Evolutionary conservation across 2,329 filamentous ascomycete genomes (phyloP).

Genomic region (Ophiostoma ips): DNA sequence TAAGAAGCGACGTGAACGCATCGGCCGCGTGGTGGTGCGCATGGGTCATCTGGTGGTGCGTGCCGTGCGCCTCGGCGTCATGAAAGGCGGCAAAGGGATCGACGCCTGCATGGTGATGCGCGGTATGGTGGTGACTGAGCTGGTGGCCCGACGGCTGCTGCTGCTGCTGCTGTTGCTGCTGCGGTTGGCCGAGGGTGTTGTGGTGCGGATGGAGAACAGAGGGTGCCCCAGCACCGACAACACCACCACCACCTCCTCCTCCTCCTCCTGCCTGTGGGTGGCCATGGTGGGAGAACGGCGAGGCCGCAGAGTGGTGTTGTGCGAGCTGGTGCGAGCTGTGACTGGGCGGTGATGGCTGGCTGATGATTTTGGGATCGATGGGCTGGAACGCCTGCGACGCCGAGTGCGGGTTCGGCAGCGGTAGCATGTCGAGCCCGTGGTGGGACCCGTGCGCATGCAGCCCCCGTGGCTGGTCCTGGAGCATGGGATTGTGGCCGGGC

Average conservation of each 20-base stretch:
- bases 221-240: background rate
- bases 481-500: slow-evolving; percentile 18
- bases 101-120: slow-evolving; percentile 12
- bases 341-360: slow-evolving; percentile 22
- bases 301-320: background rate
- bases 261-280: background rate
- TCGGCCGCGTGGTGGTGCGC: slow-evolving; percentile 25
- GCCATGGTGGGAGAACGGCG: background rate
- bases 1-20: slow-evolving; percentile 38
- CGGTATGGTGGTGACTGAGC: slow-evolving; percentile 14
- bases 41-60: slow-evolving; percentile 14
- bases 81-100: slow-evolving; percentile 25
- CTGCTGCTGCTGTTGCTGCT: background rate
- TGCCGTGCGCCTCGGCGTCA: slow-evolving; percentile 20
- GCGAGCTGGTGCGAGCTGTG: background rate
- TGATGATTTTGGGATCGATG: slow-evolving; percentile 47
- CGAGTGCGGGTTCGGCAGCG: slow-evolving; percentile 14
- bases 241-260: background rate
- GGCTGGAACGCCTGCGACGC: slow-evolving; percentile 28
- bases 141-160: background rate
- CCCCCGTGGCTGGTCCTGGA: slow-evolving; percentile 19
- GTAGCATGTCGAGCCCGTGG: slow-evolving; percentile 15
- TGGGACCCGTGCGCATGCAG: slow-evolving; percentile 22
- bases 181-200: background rate
- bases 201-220: background rate